Base-by-base conservation (phyloP, 495 filamentous ascomycete genomes). In the Cercophora scortea region DNA sequence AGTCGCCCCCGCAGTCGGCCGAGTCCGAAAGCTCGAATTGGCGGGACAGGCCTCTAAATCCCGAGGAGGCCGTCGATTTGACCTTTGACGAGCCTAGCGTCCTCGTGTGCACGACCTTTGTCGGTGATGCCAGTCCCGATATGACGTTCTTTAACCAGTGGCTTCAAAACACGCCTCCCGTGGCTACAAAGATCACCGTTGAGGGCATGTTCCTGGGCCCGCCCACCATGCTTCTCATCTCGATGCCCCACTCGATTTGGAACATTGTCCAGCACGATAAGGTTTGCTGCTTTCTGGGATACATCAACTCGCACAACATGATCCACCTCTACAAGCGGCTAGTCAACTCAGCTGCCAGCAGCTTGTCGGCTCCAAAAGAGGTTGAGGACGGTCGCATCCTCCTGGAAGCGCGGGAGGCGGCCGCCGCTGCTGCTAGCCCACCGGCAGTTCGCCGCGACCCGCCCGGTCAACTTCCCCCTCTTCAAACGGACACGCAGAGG, bases 131-230 rank as follows among this genome's bases (percentile, higher is more conserved):
- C 9, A 79, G 74, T 50, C 70, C 75, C 8, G 78, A 80, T 40
- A 79, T 81, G 76, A 68, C 71, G 25, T 79, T 70, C 39, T 80
- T 80, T 56, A 74, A 78, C 62, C 75, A 79, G 44, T 80, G 78
- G 77, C 67, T 81, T 10, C 71, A 75, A 39, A 75, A 72, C 49
- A 70, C 66, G 16, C 74, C 76, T 4, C 56, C 69, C 1, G 65
- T 71, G 9, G 71, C 71, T 17, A 73, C 75, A 6, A 77, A 77
- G 45, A 74, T 80, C 43, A 67, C 73, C 6, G 77, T 81, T 6
- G 77, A 81, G 60, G 78, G 76, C 54, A 80, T 80, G 71, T 81
- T 81, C 55, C 61, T 79, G 18, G 78, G 78, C 0, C 77, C 77
- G 10, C 77, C 78, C 12, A 79, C 77, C 1, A 78, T 80, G 65